Base-by-base conservation (phyloP, 345 rosid genomes). In the Acer yangbiense region DNA sequence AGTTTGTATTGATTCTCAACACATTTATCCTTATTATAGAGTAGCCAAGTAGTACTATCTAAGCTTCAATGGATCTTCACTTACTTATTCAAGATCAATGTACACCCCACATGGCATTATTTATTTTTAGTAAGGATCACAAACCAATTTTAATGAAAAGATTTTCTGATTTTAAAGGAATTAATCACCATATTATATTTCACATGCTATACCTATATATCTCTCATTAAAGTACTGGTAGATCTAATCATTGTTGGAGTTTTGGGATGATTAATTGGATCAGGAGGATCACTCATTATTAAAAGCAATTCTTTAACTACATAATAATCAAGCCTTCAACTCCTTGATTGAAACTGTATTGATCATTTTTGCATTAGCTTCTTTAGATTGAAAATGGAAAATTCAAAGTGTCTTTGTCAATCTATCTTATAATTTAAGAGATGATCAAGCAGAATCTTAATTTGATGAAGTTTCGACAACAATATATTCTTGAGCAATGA, bases 361-460 rank as follows among this genome's bases (percentile, higher is more conserved):
- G n/a, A 60, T 41, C 16, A 60, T 41, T 23, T 61, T 14, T 12
- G 32, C 11, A 16, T 73, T 60, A 20, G 54, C n/a, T 58, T 7
- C 32, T 58, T 72, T 20, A 14, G 35, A 61, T 61, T 43, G 13
- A 41, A 20, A 3, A 39, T 32, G 35, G 67, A 27, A 44, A 60
- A 58, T 13, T 13, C 39, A 61, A 21, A 20, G 14, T 13, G 68
- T 73, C 76, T 60, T 73, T 41, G 25, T 43, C 76, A 41, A 41
- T 60, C n/a, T 39, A 20, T 10, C 18, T 14, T 17, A 16, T 5
- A n/a, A 14, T 50, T 1, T 14, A 50, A 50, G 4, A 14, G 17
- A 50, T 50, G 18, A 50, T 50, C 55, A 50, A 50, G 16, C 55
- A 50, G 55, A 14, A 50, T 50, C 55, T 50, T 13, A 50, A 50